Conservation (phyloP, 805 yeast species). For the Pichia ethanolica region DNA sequence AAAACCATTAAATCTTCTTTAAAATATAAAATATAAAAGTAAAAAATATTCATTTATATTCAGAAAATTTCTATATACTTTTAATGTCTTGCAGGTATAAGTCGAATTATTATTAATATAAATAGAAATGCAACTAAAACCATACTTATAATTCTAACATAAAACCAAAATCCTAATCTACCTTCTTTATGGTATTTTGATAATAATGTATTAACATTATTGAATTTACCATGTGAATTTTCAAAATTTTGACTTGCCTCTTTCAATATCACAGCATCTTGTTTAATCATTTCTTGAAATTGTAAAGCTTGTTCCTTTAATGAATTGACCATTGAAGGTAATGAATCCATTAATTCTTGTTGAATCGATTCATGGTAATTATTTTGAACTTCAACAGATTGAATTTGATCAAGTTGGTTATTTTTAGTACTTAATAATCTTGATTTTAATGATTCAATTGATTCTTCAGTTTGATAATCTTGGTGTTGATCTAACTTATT, state of each 20-base stretch:
- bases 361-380: constrained; percentile 27
- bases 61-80: too few relatives aligned
- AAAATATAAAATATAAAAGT: constrained; percentile 4
- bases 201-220: constrained; percentile 21
- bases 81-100: constrained; percentile 32
- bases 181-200: constrained; percentile 28
- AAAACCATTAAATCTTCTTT: constrained; percentile 11
- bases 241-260: constrained; percentile 30
- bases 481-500: not conserved
- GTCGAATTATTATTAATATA: constrained; percentile 22
- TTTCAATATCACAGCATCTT: constrained; percentile 27
- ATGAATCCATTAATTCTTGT: constrained; percentile 25
- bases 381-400: constrained; percentile 20
- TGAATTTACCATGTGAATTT: constrained; percentile 22
- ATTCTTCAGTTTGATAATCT: constrained; percentile 15
- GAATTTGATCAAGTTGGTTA: constrained; percentile 23
- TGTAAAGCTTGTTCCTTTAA: constrained; percentile 26
- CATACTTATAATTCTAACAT: constrained; percentile 20
- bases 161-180: constrained; percentile 27
- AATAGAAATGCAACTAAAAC: constrained; percentile 21
- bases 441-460: constrained; percentile 22
- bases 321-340: constrained; percentile 26
- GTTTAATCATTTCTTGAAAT: constrained; percentile 26
- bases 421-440: constrained; percentile 21
- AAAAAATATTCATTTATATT: too few relatives aligned